Conservation (phyloP, 805 yeast species). For the Wickerhamiella bombiphila region DNA sequence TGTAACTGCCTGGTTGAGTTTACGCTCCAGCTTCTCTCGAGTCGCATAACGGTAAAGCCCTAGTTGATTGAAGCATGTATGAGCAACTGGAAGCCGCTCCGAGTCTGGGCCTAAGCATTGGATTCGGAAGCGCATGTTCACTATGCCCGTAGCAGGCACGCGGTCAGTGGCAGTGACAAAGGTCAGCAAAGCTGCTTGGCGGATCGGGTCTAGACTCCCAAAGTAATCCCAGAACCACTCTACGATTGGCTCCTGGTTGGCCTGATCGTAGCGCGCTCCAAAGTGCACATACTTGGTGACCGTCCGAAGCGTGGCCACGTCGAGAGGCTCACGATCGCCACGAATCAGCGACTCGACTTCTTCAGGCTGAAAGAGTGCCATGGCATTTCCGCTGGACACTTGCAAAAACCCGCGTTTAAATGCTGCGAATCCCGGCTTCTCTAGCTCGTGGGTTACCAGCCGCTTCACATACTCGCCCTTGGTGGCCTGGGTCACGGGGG, state of each 20-base stretch:
- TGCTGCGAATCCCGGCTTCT: conserved; percentile 35
- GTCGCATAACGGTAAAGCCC: conserved; percentile 54
- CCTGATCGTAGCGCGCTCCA: conserved; percentile 24
- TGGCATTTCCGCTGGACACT: conserved; percentile 68
- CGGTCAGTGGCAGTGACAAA: conserved; percentile 88
- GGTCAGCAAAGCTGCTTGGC: conserved; percentile 49
- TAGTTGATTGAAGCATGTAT: conserved; percentile 88
- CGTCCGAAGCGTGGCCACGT: conserved; percentile 48
- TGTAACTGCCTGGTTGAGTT: conserved; percentile 52
- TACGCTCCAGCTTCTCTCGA: conserved; percentile 38
- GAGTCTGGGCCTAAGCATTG: conserved; percentile 35
- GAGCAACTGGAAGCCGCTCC: conserved; percentile 64
- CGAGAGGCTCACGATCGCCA: conserved; percentile 61
- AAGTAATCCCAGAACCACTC: conserved; percentile 84
- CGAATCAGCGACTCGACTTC: conserved; percentile 69
- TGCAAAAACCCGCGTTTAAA: conserved; percentile 58
- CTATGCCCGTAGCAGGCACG: conserved; percentile 83
- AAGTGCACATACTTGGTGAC: conserved; percentile 68
- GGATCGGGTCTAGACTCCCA: conserved; percentile 27
- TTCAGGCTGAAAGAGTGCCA: conserved; percentile 64
- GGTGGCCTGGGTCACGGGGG: conserved; percentile 45
- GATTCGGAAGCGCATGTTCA: conserved; percentile 59
- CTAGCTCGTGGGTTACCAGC: conserved; percentile 48
- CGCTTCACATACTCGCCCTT: conserved; percentile 44
- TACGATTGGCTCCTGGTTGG: conserved; percentile 28